A percentile compares a stretch with the other conserved stretches of the same genome.
Conservation (phyloP, 2,329 filamentous ascomycete genomes). For the Macrophomina tecta region DNA sequence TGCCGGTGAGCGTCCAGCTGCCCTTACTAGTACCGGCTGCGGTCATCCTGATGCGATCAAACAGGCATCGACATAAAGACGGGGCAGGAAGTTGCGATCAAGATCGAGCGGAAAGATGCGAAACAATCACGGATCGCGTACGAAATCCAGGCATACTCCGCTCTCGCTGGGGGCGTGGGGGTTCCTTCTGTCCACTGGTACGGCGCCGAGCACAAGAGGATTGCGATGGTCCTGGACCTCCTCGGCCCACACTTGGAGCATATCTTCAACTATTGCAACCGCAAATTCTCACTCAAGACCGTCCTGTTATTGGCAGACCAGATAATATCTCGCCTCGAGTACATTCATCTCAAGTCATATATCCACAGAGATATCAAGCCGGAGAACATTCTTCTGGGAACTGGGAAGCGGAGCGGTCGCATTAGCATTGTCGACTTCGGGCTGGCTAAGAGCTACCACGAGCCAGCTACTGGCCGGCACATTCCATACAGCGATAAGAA, state of each 20-base stretch:
- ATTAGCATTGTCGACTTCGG: slow-evolving; percentile 99
- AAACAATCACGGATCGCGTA: slow-evolving; percentile 50
- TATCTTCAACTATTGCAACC: slow-evolving; percentile 99
- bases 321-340: slow-evolving; percentile 98
- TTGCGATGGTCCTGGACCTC: slow-evolving; percentile 98
- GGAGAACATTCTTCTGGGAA: slow-evolving; percentile 99
- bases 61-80: slow-evolving; percentile 98
- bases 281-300: slow-evolving; percentile 99
- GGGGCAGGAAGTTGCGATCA: slow-evolving; percentile 98
- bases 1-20: slow-evolving; percentile 63
- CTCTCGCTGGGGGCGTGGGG: slow-evolving; percentile 96
- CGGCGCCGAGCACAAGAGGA: slow-evolving; percentile 99
- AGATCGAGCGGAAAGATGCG: slow-evolving; percentile 72
- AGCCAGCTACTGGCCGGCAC: slow-evolving; percentile 99
- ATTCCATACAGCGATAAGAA: slow-evolving; percentile 99
- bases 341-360: slow-evolving; percentile 99
- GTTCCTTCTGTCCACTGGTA: slow-evolving; percentile 99
- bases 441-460: slow-evolving; percentile 98
- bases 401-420: slow-evolving; percentile 98
- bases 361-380: slow-evolving; percentile 99
- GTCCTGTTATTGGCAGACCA: slow-evolving; percentile 96
- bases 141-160: slow-evolving; percentile 99
- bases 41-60: slow-evolving; percentile 6
- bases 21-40: not conserved
- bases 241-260: slow-evolving; percentile 94